phyloP scores from a whole-genome alignment of 192 early-diverging fungal species.

The Kickxella alabastrina region DNA sequence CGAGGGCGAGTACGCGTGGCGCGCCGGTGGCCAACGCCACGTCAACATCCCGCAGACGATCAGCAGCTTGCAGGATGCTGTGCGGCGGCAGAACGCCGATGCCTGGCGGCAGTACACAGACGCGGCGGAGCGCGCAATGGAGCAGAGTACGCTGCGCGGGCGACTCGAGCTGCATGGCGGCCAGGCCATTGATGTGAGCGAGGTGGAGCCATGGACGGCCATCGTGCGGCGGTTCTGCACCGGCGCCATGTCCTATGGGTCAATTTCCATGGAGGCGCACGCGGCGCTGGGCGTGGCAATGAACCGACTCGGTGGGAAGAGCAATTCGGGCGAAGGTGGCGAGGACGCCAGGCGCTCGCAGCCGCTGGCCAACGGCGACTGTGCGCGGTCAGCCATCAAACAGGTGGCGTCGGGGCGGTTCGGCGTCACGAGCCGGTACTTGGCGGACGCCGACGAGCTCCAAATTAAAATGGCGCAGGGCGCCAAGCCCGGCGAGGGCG shows the following conservation, averaged over 20 bases:
- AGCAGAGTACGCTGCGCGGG: constrained; percentile 91
- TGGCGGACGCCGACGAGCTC: constrained; percentile 92
- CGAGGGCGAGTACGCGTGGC: constrained; percentile 97
- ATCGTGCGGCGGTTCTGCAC: constrained; percentile 97
- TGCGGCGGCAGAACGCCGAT: constrained; percentile 81
- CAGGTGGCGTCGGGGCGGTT: constrained; percentile 98
- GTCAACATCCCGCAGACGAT: constrained; percentile 88
- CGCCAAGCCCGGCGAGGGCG: constrained; percentile 98
- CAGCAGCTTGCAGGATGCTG: constrained; percentile 92
- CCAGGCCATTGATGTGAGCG: constrained; percentile 62
- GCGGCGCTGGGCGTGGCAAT: constrained; percentile 89
- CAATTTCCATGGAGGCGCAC: constrained; percentile 93
- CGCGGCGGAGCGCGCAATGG: constrained; percentile 75
- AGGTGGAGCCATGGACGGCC: constrained; percentile 96
- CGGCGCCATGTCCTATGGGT: constrained; percentile 98
- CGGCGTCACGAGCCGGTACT: constrained; percentile 93
- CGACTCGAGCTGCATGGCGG: constrained; percentile 75
- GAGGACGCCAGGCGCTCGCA: constrained; percentile 86
- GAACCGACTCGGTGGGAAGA: constrained; percentile 95
- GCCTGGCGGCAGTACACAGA: constrained; percentile 84
- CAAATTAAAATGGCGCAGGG: constrained; percentile 99
- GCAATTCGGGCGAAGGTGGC: constrained; percentile 98
- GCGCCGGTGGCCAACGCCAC: constrained; percentile 85
- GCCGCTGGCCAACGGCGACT: constrained; percentile 67
- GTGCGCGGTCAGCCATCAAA: constrained; percentile 92